Base-by-base conservation (phyloP, 176 grass and related monocot genomes). In the Guadua angustifolia region DNA sequence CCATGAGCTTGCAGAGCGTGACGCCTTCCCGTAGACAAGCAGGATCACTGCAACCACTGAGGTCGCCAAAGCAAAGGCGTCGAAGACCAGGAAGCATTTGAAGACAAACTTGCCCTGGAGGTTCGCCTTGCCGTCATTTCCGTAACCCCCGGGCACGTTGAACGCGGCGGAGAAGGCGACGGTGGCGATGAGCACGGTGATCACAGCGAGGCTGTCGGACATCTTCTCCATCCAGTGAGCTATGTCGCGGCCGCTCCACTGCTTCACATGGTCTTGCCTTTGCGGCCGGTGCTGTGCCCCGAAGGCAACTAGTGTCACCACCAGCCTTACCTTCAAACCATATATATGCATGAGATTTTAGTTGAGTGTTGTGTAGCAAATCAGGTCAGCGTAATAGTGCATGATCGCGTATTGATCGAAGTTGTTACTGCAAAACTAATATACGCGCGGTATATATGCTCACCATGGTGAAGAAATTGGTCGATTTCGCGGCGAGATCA, bases 391-490 rank as follows among this genome's bases (percentile, higher is more conserved):
- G 38, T 40, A 40, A 7, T 40, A 7, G 0, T 7, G 0, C 39
- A 40, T 40, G 39, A 40, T 7, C 39, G 39, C 7, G 40, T 42
- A 9, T 42, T 42, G 40, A 42, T 42, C 40, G 40, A 42, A n/a
- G 1, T 9, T 42, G 40, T 9, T 9, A 42, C 1, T 42, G 40
- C 40, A 42, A 42, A 42, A 42, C 8, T 42, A 42, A 42, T 42
- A 42, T 42, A 1, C 40, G 40, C 7, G 40, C 40, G 40, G 7
- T 42, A n/a, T 42, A 9, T 42, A 42, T 42, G 40, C 56, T 4
- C n/a, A 75, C 60, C 78, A 38, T 75, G n/a, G 49, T 38, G 60
- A 66, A 68, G 24, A 75, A 81, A 11, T 19, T 57, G 12, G 47
- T 38, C 1, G 69, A 75, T 81, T 33, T 2, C 0, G 5, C 49